Evolutionary conservation across 345 rosid species (phyloP), one percentile per base, ranked within the genome.

Genomic region (Toxicodendron radicans): DNA sequence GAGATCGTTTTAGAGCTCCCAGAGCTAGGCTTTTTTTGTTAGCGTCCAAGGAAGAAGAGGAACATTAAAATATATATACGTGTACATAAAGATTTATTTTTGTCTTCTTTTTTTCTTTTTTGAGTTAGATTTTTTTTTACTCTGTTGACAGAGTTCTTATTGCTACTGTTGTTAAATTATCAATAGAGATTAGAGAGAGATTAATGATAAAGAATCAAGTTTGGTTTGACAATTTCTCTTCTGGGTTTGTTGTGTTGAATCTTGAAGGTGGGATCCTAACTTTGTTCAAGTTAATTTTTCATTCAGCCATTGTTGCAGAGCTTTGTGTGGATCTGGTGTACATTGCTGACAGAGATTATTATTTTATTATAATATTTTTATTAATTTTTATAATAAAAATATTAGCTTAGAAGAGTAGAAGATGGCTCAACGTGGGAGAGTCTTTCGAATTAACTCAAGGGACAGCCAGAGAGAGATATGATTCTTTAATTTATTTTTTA

Each of bases 321-420:
- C 75, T 61, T 68, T 65, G 77, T 73, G 75, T 79, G 78, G 90
- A 85, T 89, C 91, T 85, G 86, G 72, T 75, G 81, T 78, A 79
- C 72, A 71, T 57, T 67, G 69, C 86, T 70, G 87, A 83, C 82
- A 73, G n/a, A 24, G 41, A 64, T 66, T 48, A 59, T 35, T 76
- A 58, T 72, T 76, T 54, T 66, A n/a, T n/a, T n/a, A n/a, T 73
- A 10, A 32, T 56, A 38, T 56, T 46, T 58, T 43, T 46, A 45
- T 51, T 13, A 5, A n/a, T n/a, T n/a, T n/a, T n/a, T n/a, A n/a
- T n/a, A 18, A 75, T 5, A 23, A 75, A 53, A 41, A 8, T 52
- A 54, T 66, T 56, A 48, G 43, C 71, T 11, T 20, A 1, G 56
- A 48, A 3, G n/a, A 17, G 43, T 17, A 17, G 43, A 49, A 49